Evolutionary conservation across 2,329 filamentous ascomycete genomes (phyloP).

Genomic region (Penicillium digitatum): DNA sequence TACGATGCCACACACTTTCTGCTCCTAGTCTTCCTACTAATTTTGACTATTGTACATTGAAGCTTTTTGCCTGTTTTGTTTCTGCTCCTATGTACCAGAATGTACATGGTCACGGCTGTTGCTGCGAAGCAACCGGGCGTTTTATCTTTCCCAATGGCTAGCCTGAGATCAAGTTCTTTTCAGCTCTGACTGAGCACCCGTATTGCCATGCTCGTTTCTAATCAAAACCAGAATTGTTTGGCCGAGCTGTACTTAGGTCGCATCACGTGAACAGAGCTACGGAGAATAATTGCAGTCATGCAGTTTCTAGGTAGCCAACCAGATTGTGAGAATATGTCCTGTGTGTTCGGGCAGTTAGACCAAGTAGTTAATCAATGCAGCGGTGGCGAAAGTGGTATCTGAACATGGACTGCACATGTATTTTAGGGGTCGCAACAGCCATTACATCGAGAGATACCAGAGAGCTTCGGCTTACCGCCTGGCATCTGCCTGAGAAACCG

Average conservation of each 20-base stretch:
- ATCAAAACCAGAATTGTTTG: not conserved
- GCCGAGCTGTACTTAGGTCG: not conserved
- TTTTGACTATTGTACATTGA: conserved; percentile 8
- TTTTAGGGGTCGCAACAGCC: not conserved
- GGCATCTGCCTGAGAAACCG: not conserved
- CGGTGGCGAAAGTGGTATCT: not conserved
- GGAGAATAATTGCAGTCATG: conserved; percentile 1
- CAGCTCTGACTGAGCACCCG: not conserved
- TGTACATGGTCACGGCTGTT: conserved; percentile 13
- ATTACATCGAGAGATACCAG: not conserved
- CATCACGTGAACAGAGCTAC: not conserved
- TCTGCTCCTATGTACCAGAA: conserved; percentile 8
- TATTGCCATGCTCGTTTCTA: not conserved
- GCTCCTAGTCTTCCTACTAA: not conserved
- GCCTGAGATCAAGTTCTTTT: not conserved
- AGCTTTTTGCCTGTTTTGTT: conserved; percentile 1
- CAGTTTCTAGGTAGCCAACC: not conserved
- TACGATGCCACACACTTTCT: not conserved
- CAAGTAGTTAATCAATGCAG: not conserved
- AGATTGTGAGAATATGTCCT: not conserved
- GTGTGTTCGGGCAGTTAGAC: no score
- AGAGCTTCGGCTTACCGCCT: conserved; percentile 3
- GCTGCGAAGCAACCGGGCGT: conserved; percentile 16
- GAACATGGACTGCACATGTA: not conserved
- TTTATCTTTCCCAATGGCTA: conserved; percentile 5